Evolutionary conservation across 805 yeast genomes (phyloP).

Genomic region (Ogataea haglerorum): DNA sequence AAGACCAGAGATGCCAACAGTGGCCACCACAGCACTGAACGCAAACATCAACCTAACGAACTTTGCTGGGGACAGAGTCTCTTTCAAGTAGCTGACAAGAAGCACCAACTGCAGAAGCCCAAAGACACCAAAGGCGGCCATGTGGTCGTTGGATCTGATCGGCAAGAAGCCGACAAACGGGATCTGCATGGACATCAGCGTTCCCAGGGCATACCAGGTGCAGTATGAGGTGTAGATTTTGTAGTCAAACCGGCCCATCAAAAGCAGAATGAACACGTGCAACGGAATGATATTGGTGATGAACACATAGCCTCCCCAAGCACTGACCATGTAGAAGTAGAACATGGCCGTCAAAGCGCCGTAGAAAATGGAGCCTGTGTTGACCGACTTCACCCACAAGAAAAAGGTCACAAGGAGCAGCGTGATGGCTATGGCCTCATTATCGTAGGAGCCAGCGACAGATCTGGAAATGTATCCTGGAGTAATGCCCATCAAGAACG

Average conservation of each 20-base stretch:
- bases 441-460: conserved; percentile 98
- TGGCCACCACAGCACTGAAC: conserved; percentile 52
- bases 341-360: conserved; percentile 80
- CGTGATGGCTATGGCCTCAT: conserved; percentile 98
- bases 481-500: conserved; percentile 93
- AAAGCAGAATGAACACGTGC: conserved; percentile 82
- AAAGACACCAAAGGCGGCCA: conserved; percentile 97
- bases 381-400: conserved; percentile 92
- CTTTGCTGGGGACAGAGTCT: conserved; percentile 66
- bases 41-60: conserved; percentile 68
- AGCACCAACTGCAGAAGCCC: conserved; percentile 91
- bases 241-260: conserved; percentile 92
- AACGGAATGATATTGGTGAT: conserved; percentile 96
- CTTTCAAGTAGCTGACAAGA: conserved; percentile 75
- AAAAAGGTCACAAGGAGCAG: conserved; percentile 92
- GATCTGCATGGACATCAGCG: conserved; percentile 98
- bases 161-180: conserved; percentile 98
- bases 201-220: conserved; percentile 96
- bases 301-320: conserved; percentile 99
- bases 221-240: conserved; percentile 86
- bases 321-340: conserved; percentile 98
- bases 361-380: conserved; percentile 83
- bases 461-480: conserved; percentile 98
- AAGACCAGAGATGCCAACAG: conserved; percentile 66
- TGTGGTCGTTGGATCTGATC: conserved; percentile 94